These are phyloP conservation scores for Aspergillus brunneoviolaceus DNA, from an alignment of 2,329 filamentous ascomycete species.

Conservation along the genomic window DNA sequence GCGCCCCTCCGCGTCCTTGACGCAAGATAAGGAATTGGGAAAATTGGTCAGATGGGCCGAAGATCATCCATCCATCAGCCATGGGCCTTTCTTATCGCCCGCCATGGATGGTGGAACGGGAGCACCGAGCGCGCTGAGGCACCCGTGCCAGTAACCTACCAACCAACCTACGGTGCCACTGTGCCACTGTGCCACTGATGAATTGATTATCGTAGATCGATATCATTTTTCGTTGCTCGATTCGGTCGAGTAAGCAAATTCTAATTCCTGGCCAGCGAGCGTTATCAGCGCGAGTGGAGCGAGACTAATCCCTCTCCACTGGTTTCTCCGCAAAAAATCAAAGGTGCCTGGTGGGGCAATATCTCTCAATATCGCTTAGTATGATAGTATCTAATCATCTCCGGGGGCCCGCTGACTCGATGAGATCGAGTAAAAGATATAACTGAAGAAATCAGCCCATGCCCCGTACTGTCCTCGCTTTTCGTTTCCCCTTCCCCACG, in stretches of 20 bases:
- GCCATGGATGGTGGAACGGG: constrained; percentile 8
- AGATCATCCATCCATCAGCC: constrained; percentile 2
- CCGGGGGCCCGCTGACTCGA: constrained; percentile 31
- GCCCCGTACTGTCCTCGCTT: background rate
- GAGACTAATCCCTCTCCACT: constrained; percentile 14
- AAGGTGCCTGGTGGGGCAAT: constrained; percentile 14
- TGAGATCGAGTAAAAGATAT: constrained; percentile 36
- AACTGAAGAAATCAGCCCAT: background rate
- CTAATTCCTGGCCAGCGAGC: background rate
- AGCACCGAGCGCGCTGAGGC: background rate
- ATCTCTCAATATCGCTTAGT: constrained; percentile 31
- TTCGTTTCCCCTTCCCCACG: constrained; percentile 1
- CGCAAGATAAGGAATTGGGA: constrained; percentile 10
- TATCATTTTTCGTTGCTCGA: constrained; percentile 19
- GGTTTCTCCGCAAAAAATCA: constrained; percentile 20
- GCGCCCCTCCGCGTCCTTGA: background rate
- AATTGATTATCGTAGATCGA: background rate
- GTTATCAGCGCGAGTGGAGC: constrained; percentile 24
- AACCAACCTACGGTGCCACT: too few relatives aligned
- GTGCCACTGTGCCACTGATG: too few relatives aligned
- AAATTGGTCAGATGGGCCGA: constrained; percentile 14
- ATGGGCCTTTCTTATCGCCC: constrained; percentile 12
- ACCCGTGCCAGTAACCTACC: background rate
- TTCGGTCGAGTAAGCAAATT: constrained; percentile 22
- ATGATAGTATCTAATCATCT: background rate